Conservation (phyloP, 2,329 filamentous ascomycete species). For the Curvularia sp. region DNA sequence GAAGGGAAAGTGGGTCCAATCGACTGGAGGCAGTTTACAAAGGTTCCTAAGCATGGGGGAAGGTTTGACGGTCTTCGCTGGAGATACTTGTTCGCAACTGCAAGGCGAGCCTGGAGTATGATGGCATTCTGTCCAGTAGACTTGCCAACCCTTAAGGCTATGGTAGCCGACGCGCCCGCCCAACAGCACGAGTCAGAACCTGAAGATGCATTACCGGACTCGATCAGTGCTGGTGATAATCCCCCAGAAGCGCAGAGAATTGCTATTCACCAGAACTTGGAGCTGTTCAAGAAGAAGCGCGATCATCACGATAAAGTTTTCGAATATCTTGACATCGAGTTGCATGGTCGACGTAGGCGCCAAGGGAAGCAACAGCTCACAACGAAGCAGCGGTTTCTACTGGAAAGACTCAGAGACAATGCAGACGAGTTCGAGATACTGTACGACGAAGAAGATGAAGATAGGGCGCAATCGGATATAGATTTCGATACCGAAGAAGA, state of each 20-base stretch:
- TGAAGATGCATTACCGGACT: neutral
- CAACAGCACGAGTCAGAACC: neutral
- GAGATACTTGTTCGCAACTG: slow-evolving; percentile 34
- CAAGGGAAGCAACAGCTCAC: neutral
- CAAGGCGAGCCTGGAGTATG: slow-evolving; percentile 25
- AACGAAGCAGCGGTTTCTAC: neutral
- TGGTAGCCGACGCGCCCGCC: neutral
- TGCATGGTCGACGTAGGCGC: neutral
- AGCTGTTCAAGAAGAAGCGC: neutral
- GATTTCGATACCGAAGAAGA: neutral
- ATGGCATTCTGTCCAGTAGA: slow-evolving; percentile 18
- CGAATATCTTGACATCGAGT: slow-evolving; percentile 6
- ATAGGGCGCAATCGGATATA: neutral
- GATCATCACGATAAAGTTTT: neutral
- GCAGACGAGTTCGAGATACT: neutral
- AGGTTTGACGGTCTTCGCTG: slow-evolving; percentile 8
- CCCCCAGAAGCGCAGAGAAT: slow-evolving; percentile 4
- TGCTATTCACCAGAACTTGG: slow-evolving; percentile 10
- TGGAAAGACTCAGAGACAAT: neutral
- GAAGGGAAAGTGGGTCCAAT: neutral
- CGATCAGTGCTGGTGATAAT: neutral
- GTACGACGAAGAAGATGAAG: neutral
- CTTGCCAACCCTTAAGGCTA: slow-evolving; percentile 6
- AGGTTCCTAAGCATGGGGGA: slow-evolving; percentile 1
- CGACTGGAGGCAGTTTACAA: neutral